These are phyloP conservation scores for Parachlorella kessleri DNA, from an alignment of 139 green algal genomes.

Conservation along the genomic window DNA sequence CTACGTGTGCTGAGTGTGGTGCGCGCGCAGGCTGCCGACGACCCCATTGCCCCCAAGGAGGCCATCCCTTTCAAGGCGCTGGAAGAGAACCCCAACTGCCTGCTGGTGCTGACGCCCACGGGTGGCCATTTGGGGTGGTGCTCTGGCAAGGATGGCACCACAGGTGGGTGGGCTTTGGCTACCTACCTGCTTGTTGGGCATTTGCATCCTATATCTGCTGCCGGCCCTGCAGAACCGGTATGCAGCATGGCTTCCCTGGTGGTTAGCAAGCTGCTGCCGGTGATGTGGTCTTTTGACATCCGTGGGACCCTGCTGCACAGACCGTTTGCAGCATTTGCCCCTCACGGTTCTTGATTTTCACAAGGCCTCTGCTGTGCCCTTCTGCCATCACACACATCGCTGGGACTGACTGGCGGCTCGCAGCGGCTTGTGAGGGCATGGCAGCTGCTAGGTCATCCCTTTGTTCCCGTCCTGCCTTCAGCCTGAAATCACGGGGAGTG, in stretches of 20 bases:
- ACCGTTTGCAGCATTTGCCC: not conserved
- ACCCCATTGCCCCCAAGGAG: conserved; percentile 84
- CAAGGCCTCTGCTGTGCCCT: not conserved
- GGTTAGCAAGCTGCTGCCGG: not conserved
- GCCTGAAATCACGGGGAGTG: no score
- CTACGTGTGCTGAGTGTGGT: no score
- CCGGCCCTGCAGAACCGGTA: not conserved
- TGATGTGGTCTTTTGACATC: not conserved
- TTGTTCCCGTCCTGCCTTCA: not conserved
- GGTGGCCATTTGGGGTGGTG: conserved; percentile 87
- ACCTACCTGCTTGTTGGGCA: not conserved
- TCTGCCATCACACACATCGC: not conserved
- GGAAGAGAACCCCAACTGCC: conserved; percentile 66
- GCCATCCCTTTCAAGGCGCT: conserved; percentile 77
- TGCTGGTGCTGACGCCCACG: conserved; percentile 65
- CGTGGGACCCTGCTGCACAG: not conserved
- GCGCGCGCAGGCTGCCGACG: conserved; percentile 75
- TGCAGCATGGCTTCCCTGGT: no score
- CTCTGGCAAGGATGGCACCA: conserved; percentile 47
- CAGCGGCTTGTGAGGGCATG: not conserved
- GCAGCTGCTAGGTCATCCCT: not conserved
- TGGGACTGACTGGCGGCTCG: not conserved
- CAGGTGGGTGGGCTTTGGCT: not conserved
- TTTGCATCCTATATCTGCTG: not conserved
- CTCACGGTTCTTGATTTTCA: no score